A percentile compares a stretch with the other conserved stretches of the same genome.
phyloP scores from a whole-genome alignment of 2,329 filamentous ascomycete genomes.

The Penicillium verrucosum region DNA sequence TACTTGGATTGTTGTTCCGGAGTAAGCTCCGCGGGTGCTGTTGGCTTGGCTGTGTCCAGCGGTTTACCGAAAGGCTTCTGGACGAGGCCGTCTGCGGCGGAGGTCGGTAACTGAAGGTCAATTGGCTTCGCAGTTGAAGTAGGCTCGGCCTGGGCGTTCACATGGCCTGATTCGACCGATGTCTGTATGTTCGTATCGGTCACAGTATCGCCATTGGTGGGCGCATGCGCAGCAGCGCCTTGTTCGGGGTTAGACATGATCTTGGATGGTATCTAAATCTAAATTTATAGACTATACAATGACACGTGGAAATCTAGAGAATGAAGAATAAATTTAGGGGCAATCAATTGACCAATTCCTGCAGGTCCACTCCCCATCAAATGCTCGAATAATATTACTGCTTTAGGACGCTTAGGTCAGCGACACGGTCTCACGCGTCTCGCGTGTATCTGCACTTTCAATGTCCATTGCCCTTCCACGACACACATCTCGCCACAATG shows the following conservation, averaged over 20 bases:
- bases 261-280: neutral
- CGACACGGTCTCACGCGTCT: slow-evolving; percentile 22
- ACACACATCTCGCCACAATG: slow-evolving; percentile 37
- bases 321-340: neutral
- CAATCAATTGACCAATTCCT: neutral
- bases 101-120: slow-evolving; percentile 36
- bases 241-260: slow-evolving; percentile 7
- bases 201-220: slow-evolving; percentile 13
- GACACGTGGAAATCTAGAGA: neutral
- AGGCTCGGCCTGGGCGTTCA: slow-evolving; percentile 8
- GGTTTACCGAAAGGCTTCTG: slow-evolving; percentile 61
- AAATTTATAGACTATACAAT: neutral
- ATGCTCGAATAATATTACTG: slow-evolving; percentile 16
- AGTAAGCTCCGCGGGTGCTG: slow-evolving; percentile 60
- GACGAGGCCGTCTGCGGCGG: slow-evolving; percentile 40
- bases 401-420: slow-evolving; percentile 21
- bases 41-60: slow-evolving; percentile 56
- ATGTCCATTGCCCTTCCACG: neutral
- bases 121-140: slow-evolving; percentile 10
- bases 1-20: slow-evolving; percentile 80
- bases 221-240: slow-evolving; percentile 2
- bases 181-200: neutral
- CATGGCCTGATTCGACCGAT: neutral
- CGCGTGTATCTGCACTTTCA: slow-evolving; percentile 10
- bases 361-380: slow-evolving; percentile 13